Percentiles rank a stretch among this genome's conserved stretches.
phyloP scores from a whole-genome alignment of 108 stramenopile species.

The Chaetoceros muelleri region DNA sequence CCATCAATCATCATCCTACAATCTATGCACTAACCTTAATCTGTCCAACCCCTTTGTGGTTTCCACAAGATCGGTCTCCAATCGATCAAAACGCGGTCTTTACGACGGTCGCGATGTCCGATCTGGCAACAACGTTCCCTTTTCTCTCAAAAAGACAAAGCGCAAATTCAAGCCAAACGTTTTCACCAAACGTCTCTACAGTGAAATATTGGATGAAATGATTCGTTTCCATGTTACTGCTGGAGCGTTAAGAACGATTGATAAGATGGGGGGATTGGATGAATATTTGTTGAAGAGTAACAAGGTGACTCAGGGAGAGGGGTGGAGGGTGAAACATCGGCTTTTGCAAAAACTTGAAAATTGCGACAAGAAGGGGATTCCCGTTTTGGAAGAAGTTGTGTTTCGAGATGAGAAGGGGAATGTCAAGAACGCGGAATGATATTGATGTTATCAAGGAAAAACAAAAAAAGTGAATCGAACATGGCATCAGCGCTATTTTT shows the following conservation, averaged over 20 bases:
- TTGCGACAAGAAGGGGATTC: neutral
- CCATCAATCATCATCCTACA: no score
- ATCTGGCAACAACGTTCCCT: constrained; percentile 67
- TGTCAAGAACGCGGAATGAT: neutral
- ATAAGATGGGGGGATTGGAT: constrained; percentile 77
- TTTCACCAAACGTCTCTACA: constrained; percentile 56
- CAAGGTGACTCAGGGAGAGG: constrained; percentile 38
- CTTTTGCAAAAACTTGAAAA: constrained; percentile 14
- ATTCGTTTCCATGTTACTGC: constrained; percentile 74
- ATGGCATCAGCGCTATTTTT: no score
- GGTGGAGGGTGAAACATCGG: constrained; percentile 22
- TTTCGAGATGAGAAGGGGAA: neutral
- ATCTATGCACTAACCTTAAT: no score
- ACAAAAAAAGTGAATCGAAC: no score
- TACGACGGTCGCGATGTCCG: constrained; percentile 78
- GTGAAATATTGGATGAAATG: constrained; percentile 75
- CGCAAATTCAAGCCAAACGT: constrained; percentile 80
- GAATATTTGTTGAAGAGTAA: constrained; percentile 63
- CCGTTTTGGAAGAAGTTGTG: neutral
- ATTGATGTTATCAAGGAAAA: no score
- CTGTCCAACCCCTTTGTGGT: no score
- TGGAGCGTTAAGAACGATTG: constrained; percentile 59
- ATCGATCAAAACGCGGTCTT: constrained; percentile 65
- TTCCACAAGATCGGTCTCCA: no score
- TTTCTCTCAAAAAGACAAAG: constrained; percentile 56